Percentiles rank a stretch among this genome's conserved stretches.
These are phyloP conservation scores for Monosporozyma aquatica DNA, from an alignment of 805 yeast genomes.

Conservation along the genomic window DNA sequence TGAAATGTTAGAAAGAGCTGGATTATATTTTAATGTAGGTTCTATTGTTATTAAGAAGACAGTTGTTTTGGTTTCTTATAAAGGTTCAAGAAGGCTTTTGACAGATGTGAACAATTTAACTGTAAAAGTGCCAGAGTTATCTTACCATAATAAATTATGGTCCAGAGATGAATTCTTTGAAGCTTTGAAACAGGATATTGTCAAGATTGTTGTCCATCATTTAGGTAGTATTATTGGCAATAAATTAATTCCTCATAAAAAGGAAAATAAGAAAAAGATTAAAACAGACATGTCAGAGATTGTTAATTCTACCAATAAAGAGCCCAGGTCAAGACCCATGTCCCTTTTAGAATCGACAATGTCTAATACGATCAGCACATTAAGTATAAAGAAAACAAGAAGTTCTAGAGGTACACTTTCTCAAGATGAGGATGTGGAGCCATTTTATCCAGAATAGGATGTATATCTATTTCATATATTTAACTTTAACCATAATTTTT, in stretches of 20 bases:
- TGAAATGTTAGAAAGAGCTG: slow-evolving; percentile 67
- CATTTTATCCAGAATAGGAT: slow-evolving; percentile 10
- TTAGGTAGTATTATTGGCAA: slow-evolving; percentile 55
- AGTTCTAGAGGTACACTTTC: not conserved
- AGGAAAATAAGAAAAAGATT: slow-evolving; percentile 24
- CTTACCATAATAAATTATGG: slow-evolving; percentile 45
- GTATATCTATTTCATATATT: too few relatives aligned
- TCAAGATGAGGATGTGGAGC: slow-evolving; percentile 8
- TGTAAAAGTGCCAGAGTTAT: slow-evolving; percentile 42
- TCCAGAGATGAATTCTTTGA: slow-evolving; percentile 46
- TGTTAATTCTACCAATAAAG: slow-evolving; percentile 8
- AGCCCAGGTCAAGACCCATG: slow-evolving; percentile 3
- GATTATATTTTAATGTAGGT: slow-evolving; percentile 55
- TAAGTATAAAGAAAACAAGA: not conserved
- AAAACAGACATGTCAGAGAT: slow-evolving; percentile 16
- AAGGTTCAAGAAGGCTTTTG: slow-evolving; percentile 49
- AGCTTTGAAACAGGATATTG: slow-evolving; percentile 46
- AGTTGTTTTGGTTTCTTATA: slow-evolving; percentile 55
- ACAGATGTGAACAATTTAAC: slow-evolving; percentile 50
- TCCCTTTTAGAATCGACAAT: slow-evolving; percentile 4
- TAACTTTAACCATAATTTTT: too few relatives aligned
- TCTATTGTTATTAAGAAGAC: slow-evolving; percentile 41
- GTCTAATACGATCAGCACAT: not conserved
- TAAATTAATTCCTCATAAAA: slow-evolving; percentile 42
- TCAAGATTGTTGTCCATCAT: slow-evolving; percentile 46